Evolutionary conservation across 2,329 filamentous ascomycete genomes (phyloP).

Genomic region (Pseudofabraea citricarpa): DNA sequence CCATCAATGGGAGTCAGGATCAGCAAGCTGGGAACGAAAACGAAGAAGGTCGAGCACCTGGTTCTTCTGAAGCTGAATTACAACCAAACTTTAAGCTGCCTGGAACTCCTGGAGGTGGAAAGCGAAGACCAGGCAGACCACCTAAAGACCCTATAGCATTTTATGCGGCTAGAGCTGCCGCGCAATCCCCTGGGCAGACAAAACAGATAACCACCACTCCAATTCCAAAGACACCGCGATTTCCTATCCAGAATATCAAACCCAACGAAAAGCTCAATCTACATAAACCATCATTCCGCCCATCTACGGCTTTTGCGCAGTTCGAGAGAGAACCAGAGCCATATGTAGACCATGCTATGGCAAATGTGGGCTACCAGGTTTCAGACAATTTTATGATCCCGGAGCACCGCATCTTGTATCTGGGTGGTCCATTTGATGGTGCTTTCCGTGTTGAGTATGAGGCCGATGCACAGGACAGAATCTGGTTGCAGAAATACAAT

Average conservation of each 20-base stretch:
- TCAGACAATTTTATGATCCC: conserved; percentile 83
- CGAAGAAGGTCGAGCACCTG: conserved; percentile 19
- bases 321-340: conserved; percentile 84
- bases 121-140: conserved; percentile 58
- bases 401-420: conserved; percentile 63
- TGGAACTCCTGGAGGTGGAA: conserved; percentile 34
- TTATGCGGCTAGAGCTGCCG: conserved; percentile 44
- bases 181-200: conserved; percentile 13
- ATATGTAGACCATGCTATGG: conserved; percentile 95
- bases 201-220: conserved; percentile 15
- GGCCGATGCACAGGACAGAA: conserved; percentile 98
- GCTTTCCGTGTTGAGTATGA: conserved; percentile 87
- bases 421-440: conserved; percentile 51
- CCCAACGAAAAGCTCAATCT: conserved; percentile 76
- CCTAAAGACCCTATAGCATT: conserved; percentile 57
- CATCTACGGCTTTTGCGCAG: conserved; percentile 71
- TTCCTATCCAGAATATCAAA: conserved; percentile 74
- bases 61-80: conserved; percentile 1
- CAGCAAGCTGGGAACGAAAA: conserved; percentile 9
- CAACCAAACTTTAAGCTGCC: conserved; percentile 27
- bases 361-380: conserved; percentile 92
- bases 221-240: conserved; percentile 54
- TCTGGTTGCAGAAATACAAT: conserved; percentile 89
- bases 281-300: conserved; percentile 69
- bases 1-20: conserved; percentile 33